phyloP scores from a whole-genome alignment of 1,284 basidiomycete species.

The Tranzscheliella williamsii region DNA sequence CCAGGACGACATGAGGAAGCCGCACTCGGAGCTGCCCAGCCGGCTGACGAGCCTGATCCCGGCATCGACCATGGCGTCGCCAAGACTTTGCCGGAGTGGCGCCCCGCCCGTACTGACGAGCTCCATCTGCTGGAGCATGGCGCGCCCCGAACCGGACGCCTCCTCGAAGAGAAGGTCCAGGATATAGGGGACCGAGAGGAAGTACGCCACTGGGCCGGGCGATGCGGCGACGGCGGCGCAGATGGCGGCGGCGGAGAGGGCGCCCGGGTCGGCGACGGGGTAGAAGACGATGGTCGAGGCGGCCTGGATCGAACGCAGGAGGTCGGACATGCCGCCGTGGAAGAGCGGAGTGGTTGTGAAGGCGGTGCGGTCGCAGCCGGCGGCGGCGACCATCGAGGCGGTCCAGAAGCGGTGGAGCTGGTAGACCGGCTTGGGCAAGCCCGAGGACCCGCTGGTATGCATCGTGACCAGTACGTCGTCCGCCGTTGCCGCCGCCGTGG shows the following conservation, averaged over 20 bases:
- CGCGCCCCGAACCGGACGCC: slow-evolving; percentile 65
- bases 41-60: slow-evolving; percentile 68
- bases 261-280: slow-evolving; percentile 54
- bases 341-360: slow-evolving; percentile 64
- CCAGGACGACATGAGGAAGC: slow-evolving; percentile 65
- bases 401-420: slow-evolving; percentile 54
- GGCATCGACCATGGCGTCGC: slow-evolving; percentile 66
- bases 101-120: slow-evolving; percentile 66
- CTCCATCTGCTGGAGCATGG: slow-evolving; percentile 65
- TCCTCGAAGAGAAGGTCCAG: slow-evolving; percentile 64
- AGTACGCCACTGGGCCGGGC: slow-evolving; percentile 19
- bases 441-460: slow-evolving; percentile 70
- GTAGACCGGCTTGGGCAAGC: slow-evolving; percentile 63
- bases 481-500: not conserved
- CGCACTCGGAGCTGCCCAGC: slow-evolving; percentile 65
- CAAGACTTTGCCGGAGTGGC: slow-evolving; percentile 65
- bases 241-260: slow-evolving; percentile 60
- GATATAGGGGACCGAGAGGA: slow-evolving; percentile 64
- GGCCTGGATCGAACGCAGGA: slow-evolving; percentile 62
- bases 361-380: slow-evolving; percentile 45
- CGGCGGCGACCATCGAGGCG: slow-evolving; percentile 23
- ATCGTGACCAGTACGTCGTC: slow-evolving; percentile 66
- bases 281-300: slow-evolving; percentile 61
- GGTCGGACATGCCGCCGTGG: slow-evolving; percentile 63
- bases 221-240: slow-evolving; percentile 55